Conservation (phyloP, 331 rosid genomes). For the Phaseolus coccineus region DNA sequence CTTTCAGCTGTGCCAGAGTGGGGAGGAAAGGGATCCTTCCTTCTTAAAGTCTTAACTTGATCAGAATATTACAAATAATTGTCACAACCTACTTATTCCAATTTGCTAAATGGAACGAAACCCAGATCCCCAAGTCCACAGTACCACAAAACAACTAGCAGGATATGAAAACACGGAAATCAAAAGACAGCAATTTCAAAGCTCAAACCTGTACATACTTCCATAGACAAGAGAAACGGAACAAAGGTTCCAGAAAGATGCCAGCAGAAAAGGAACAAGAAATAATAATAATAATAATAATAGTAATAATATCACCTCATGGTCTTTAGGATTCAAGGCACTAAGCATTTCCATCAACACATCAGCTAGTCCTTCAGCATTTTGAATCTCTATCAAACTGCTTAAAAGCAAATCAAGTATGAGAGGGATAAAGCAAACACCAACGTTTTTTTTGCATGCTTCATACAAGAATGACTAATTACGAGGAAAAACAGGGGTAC, state of each 20-base stretch:
- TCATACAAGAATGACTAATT: neutral
- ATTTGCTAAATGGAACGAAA: constrained; percentile 19
- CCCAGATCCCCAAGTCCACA: constrained; percentile 32
- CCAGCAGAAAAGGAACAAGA: constrained; percentile 21
- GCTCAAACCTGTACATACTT: constrained; percentile 34
- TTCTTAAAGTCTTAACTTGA: constrained; percentile 27
- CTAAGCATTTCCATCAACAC: constrained; percentile 87
- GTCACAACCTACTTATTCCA: constrained; percentile 31
- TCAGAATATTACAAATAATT: constrained; percentile 25
- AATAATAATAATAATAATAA: neutral
- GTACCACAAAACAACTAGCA: constrained; percentile 10
- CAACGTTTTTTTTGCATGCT: neutral
- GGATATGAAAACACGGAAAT: constrained; percentile 31
- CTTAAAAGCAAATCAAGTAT: constrained; percentile 40
- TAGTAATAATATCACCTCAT: constrained; percentile 58
- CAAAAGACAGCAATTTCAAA: constrained; percentile 32
- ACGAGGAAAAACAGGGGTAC: constrained; percentile 24
- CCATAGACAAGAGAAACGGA: constrained; percentile 41
- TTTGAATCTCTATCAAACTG: constrained; percentile 85
- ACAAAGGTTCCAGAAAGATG: constrained; percentile 28
- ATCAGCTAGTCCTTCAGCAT: constrained; percentile 77
- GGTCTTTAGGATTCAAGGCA: constrained; percentile 81
- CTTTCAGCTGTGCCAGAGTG: neutral
- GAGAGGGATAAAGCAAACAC: constrained; percentile 38
- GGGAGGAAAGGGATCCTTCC: neutral